Base-by-base conservation (phyloP, 768 basidiomycete genomes). In the Trametes gibbosa region DNA sequence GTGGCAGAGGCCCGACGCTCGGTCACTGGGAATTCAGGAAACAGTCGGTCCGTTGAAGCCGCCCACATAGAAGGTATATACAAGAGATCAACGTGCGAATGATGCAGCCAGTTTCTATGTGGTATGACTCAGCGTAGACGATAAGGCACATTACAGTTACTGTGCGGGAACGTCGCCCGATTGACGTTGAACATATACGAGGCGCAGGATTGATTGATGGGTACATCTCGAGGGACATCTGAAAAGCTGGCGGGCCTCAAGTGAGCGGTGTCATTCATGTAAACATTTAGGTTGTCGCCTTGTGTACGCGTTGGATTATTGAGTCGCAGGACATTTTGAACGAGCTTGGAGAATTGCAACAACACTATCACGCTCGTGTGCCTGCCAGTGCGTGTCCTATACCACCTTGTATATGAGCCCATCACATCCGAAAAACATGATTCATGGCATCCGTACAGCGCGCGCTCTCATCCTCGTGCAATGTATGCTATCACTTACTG, bases 381-480 rank as follows among this genome's bases (percentile, higher is more conserved):
- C 56, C 50, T 76, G 1, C n/a, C n/a, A n/a, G n/a, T n/a, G n/a
- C 62, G 66, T 32, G 55, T 67, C 10, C 59, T 76, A 13, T 75
- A 75, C 61, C 65, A 73, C 35, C 64, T 67, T 19, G 58, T 58
- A 7, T 73, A 72, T 58, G 52, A 43, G 16, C 66, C 71, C 0
- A 17, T 59, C 8, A 64, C 70, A 1, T 39, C 65, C 13, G 16
- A 64, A 65, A 47, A 76, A 75, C 57, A 60, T 54, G 14, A 67
- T 76, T 41, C n/a, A n/a, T n/a, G 75, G 65, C 13, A 65, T 76
- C 29, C 67, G 73, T 59, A 58, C 62, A 50, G 68, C n/a, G 62
- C n/a, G n/a, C n/a, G n/a, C n/a, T n/a, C n/a, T 32, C 29, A 32
- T 32, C 5, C 29, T 32, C 29, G 4, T 10, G 29, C 10, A 32